Percentiles rank a stretch among this genome's conserved stretches.
phyloP scores from a whole-genome alignment of 2,329 filamentous ascomycete species.

The Penicillium sp. region DNA sequence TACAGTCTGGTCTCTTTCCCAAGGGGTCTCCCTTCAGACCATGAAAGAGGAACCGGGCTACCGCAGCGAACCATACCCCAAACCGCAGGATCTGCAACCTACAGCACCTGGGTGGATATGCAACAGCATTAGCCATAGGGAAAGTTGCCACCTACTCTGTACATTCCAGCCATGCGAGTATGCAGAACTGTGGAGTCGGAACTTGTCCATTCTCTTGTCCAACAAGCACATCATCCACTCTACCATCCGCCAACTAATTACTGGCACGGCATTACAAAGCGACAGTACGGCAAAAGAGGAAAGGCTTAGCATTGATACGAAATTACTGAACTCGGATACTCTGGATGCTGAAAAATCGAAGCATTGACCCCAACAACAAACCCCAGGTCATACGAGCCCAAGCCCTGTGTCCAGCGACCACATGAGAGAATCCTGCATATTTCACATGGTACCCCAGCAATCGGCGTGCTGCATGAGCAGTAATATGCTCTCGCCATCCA shows the following conservation, averaged over 20 bases:
- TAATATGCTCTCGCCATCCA: slow-evolving; percentile 9
- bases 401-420: background rate
- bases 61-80: slow-evolving; percentile 2
- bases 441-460: slow-evolving; percentile 13
- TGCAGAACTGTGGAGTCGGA: slow-evolving; percentile 21
- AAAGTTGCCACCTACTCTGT: background rate
- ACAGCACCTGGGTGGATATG: slow-evolving; percentile 10
- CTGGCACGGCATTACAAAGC: background rate
- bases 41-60: slow-evolving; percentile 1
- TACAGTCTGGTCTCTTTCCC: slow-evolving; percentile 7
- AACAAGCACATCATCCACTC: background rate
- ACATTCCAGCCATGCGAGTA: background rate
- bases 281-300: background rate
- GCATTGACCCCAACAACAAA: background rate
- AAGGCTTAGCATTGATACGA: background rate
- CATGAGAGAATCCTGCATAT: background rate
- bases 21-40: slow-evolving; percentile 1
- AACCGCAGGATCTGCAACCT: slow-evolving; percentile 8
- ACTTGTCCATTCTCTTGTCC: background rate
- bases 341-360: no score
- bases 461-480: slow-evolving; percentile 13
- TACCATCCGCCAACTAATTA: background rate
- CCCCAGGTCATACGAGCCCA: background rate
- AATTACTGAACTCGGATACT: background rate
- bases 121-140: slow-evolving; percentile 1